Base-by-base conservation (phyloP, 768 basidiomycete genomes). In the Paxillus involutus region DNA sequence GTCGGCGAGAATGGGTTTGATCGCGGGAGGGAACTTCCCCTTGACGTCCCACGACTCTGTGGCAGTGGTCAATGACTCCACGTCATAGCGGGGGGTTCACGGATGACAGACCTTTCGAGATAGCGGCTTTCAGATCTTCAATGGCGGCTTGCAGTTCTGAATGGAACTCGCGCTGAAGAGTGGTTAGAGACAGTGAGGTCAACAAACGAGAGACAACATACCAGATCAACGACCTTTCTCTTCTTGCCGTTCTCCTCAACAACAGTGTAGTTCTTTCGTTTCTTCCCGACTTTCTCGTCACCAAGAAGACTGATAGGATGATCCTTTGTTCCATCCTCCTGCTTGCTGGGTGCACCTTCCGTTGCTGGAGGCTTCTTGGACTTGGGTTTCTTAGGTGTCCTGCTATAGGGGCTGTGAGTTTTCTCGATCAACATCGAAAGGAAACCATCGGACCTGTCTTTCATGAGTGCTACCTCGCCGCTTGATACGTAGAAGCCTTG, bases 401-500 rank as follows among this genome's bases (percentile, higher is more conserved):
- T 84, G 49, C 55, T 61, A 51, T 52, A 45, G 59, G 62, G 61
- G 63, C 42, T 30, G 59, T 59, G 58, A 65, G 65, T 46, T 29
- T 16, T n/a, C 44, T 35, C 46, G 47, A 53, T 9, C 30, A 29
- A 11, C 0, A 24, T 24, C 49, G 14, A 36, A 52, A 26, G 10
- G 49, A 49, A 35, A 54, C 8, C 21, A 33, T 3, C 73, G 49
- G 55, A 80, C 75, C 84, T 86, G 74, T 94, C 89, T 66, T 89
- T 89, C 63, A 93, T 75, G 12, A 98, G 69, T 4, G 92, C 92
- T 13, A 98, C 89, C 63, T 91, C 88, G 2, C 94, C 94, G 32
- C 82, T 82, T 6, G 88, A 90, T 10, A 98, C 94, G 64, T 94
- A 96, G 76, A 95, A 97, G 1, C 92, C 93, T 54, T 89, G 85